Conservation (phyloP, 1,284 basidiomycete species). For the Boletus semigastroideus region DNA sequence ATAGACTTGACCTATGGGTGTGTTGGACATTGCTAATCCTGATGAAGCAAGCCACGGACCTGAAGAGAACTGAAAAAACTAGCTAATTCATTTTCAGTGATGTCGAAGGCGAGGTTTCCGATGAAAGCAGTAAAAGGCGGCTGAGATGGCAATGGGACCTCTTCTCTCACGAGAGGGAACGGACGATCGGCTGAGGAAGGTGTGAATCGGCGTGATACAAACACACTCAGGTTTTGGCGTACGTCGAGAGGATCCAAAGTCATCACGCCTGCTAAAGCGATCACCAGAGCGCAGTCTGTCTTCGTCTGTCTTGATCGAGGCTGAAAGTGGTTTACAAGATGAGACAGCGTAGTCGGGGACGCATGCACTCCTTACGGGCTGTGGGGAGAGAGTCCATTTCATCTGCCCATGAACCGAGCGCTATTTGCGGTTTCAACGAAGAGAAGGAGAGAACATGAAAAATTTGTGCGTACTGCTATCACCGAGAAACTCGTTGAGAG, state of each 20-base stretch:
- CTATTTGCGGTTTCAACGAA: slow-evolving; percentile 40
- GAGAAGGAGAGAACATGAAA: slow-evolving; percentile 13
- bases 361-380: slow-evolving; percentile 67
- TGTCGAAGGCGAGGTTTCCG: slow-evolving; percentile 94
- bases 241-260: slow-evolving; percentile 63
- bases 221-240: slow-evolving; percentile 29
- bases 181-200: slow-evolving; percentile 56
- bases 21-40: neutral
- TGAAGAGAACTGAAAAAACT: slow-evolving; percentile 72
- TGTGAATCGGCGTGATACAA: slow-evolving; percentile 12
- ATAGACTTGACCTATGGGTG: slow-evolving; percentile 70
- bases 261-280: slow-evolving; percentile 58
- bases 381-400: slow-evolving; percentile 90
- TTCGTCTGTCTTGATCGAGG: slow-evolving; percentile 61
- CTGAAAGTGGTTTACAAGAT: slow-evolving; percentile 37
- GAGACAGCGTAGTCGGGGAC: slow-evolving; percentile 15
- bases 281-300: slow-evolving; percentile 50
- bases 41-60: slow-evolving; percentile 40
- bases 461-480: slow-evolving; percentile 62
- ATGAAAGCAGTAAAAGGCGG: slow-evolving; percentile 97
- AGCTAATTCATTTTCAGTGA: slow-evolving; percentile 81
- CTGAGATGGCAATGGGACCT: slow-evolving; percentile 90
- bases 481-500: slow-evolving; percentile 86
- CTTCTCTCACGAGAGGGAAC: slow-evolving; percentile 69
- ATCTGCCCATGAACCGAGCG: slow-evolving; percentile 93